Percentiles rank a stretch among this genome's conserved stretches.
Evolutionary conservation across 768 basidiomycete species (phyloP).

Genomic region (Calocera viscosa): DNA sequence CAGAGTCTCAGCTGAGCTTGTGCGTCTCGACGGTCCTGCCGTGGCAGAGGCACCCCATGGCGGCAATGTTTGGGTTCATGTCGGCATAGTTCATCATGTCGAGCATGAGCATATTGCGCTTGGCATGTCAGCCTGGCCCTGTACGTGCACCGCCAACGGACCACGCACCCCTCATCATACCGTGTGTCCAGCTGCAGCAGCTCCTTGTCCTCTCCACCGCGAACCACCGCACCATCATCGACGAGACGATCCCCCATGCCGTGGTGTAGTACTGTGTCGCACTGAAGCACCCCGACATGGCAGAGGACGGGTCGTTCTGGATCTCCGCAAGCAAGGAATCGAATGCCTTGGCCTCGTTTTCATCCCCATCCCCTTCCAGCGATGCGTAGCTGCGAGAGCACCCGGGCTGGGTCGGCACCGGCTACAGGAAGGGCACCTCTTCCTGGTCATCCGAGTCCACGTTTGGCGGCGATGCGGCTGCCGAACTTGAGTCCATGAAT

Average conservation of each 20-base stretch:
- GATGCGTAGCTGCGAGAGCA: conserved; percentile 35
- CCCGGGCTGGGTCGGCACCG: conserved; percentile 30
- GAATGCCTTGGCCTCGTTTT: too few species aligned
- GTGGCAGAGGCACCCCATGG: conserved; percentile 94
- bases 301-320: too few species aligned
- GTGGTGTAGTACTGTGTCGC: too few species aligned
- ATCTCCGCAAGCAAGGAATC: too few species aligned
- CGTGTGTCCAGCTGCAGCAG: conserved; percentile 90
- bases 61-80: conserved; percentile 90
- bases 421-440: conserved; percentile 37
- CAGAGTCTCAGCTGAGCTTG: conserved; percentile 85
- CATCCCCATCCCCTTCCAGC: conserved; percentile 72
- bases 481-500: conserved; percentile 58
- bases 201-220: conserved; percentile 88
- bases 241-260: conserved; percentile 87
- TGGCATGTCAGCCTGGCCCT: background rate
- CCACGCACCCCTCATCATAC: conserved; percentile 79
- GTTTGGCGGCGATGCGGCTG: conserved; percentile 92
- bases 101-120: conserved; percentile 70
- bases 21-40: conserved; percentile 98
- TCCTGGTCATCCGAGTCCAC: conserved; percentile 73
- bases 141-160: background rate
- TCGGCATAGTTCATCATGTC: conserved; percentile 84
- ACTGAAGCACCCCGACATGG: conserved; percentile 42
- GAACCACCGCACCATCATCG: conserved; percentile 91